Percentiles rank a stretch among this genome's conserved stretches.
phyloP scores from a whole-genome alignment of 805 yeast species.

The Kazachstania africana region DNA sequence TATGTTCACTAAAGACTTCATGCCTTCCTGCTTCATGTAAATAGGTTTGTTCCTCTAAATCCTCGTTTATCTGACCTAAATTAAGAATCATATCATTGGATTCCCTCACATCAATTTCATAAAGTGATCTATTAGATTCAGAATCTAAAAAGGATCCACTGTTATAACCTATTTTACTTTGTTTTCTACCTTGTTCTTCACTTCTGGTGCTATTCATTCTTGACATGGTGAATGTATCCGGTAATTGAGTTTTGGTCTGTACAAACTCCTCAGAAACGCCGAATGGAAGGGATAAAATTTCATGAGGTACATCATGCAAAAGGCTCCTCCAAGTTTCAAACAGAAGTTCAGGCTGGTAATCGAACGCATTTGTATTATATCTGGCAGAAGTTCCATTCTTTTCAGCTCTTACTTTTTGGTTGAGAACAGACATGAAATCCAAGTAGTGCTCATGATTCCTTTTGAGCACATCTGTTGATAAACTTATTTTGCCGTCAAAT shows the following conservation, averaged over 20 bases:
- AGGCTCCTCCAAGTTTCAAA: too few species aligned
- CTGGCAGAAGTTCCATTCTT: too few species aligned
- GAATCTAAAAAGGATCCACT: too few species aligned
- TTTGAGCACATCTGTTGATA: conserved; percentile 17
- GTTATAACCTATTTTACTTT: neutral
- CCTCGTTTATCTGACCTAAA: conserved; percentile 23
- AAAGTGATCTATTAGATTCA: neutral
- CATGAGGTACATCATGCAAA: too few species aligned
- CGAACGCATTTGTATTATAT: too few species aligned
- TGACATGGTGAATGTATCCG: conserved; percentile 7
- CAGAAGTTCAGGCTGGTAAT: too few species aligned
- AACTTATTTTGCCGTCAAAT: conserved; percentile 17
- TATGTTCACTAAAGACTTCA: neutral
- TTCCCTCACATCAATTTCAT: neutral
- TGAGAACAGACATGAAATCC: conserved; percentile 16
- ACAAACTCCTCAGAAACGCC: too few species aligned
- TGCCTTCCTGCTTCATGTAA: neutral
- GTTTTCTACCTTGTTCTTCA: conserved; percentile 19
- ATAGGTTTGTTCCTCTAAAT: conserved; percentile 9
- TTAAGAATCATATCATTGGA: conserved; percentile 11
- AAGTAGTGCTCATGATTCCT: conserved; percentile 13
- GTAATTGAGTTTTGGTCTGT: neutral
- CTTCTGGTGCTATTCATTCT: conserved; percentile 18
- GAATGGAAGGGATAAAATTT: too few species aligned
- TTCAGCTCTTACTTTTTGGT: too few species aligned